Evolutionary conservation across 768 basidiomycete species (phyloP).

Genomic region (Phanerochaete sordida): DNA sequence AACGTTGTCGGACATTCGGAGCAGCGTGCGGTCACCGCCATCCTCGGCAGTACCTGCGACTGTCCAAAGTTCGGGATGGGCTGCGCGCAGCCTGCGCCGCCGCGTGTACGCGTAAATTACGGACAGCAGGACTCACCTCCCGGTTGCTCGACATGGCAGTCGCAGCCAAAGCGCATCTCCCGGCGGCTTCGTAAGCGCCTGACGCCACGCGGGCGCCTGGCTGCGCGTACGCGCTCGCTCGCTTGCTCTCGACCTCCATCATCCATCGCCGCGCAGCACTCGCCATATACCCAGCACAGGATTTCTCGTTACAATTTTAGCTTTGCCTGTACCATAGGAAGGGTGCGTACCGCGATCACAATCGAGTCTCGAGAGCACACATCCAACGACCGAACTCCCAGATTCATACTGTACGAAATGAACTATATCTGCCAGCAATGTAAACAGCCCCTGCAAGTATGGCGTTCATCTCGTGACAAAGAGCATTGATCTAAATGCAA

Average conservation of each 20-base stretch:
- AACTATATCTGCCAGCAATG: constrained; percentile 79
- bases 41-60: neutral
- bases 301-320: neutral
- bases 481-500: neutral
- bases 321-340: neutral
- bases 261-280: neutral
- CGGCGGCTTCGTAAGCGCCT: neutral
- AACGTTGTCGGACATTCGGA: neutral
- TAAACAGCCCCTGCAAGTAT: constrained; percentile 84
- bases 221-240: neutral
- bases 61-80: neutral
- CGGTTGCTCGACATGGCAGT: neutral
- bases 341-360: neutral
- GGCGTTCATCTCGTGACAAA: constrained; percentile 4
- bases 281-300: neutral
- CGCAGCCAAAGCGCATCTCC: neutral
- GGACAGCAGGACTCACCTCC: neutral
- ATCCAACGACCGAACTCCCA: neutral
- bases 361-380: neutral
- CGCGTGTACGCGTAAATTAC: neutral
- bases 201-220: neutral
- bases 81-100: neutral
- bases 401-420: constrained; percentile 25
- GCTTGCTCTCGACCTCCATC: neutral
- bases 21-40: neutral